Evolutionary conservation across 345 rosid genomes (phyloP), one percentile per base, ranked within the genome.

Genomic region (Hypericum androsaemum): DNA sequence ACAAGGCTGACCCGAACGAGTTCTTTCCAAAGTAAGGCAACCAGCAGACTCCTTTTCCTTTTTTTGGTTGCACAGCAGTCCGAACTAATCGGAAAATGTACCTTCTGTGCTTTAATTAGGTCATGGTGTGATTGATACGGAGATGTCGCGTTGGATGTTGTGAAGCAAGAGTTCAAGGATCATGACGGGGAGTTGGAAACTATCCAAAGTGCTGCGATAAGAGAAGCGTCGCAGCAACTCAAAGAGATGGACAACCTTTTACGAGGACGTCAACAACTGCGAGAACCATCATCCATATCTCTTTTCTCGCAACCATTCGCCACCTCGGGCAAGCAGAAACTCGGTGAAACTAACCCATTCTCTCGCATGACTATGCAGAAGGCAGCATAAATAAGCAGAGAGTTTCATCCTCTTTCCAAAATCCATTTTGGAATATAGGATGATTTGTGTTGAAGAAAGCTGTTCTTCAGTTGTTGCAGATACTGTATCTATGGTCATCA

Each of bases 11-110:
- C 15, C 78, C 81, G 61, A 75, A 77, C 58, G 77, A 68, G 54
- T 81, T 84, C 73, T 79, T 81, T 41, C 88, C 94, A 67, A 83
- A 71, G 92, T 83, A 57, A 77, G n/a, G n/a, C n/a, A 22, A 22
- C 32, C 32, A 22, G 4, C 32, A 1, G 32, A 22, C 2, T 22
- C 32, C 1, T 22, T 22, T 22, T 22, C 4, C 32, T 22, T 22
- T 22, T 22, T 22, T 22, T 22, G 32, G 32, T 22, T 22, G 32
- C 32, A 22, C 32, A 22, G 32, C 1, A 22, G 32, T 22, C 4
- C 4, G 32, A 22, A 22, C 32, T 22, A 22, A 22, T 22, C 32
- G 32, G 4, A 22, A 22, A 22, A 22, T 22, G 32, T 22, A 22
- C 32, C 4, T 22, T 22, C 32, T 22, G 32, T 22, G n/a, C n/a